Base-by-base conservation (phyloP, 768 basidiomycete species). In the Cystobasidium tubakii region DNA sequence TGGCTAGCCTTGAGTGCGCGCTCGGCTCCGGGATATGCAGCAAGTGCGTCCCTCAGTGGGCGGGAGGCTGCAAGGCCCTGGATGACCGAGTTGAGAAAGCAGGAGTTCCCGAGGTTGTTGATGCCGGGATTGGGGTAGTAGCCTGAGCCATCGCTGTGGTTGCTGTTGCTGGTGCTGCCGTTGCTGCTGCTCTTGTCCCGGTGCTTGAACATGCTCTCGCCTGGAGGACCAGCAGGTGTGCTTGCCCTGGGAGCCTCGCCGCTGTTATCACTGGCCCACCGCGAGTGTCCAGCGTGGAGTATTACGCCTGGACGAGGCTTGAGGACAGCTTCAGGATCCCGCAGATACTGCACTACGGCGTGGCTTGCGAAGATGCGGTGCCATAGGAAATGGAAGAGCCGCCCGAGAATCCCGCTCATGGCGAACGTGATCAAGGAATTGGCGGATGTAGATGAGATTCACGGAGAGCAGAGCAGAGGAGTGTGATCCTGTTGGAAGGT, bases 11-110 rank as follows among this genome's bases (percentile, higher is more conserved):
- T 39, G 25, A 71, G 25, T 23, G 54, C 69, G 25, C 55, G 29
- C 17, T 39, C 55, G 10, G 69, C 69, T 29, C 69, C 69, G 7
- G 69, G 69, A 44, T 44, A 53, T 7, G 36, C 53, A 21, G 74
- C 34, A 25, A 75, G 31, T 43, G 74, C 74, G 25, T 73, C 57
- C 25, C 62, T 44, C 13, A 75, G 62, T 6, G 39, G 57, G 13
- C 55, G 17, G n/a, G 15, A 36, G 23, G 75, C 60, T 10, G 66
- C 70, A 15, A 75, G 55, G 15, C 50, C 43, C 36, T 75, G 75
- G 12, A 75, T 27, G 21, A 62, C 46, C 15, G 75, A 74, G 36
- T 75, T 75, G 34, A 75, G 57, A 39, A 65, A 75, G 65, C 75
- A 75, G 13, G 72, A 64, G 27, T 73, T 73, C 19, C 72, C 72